Base-by-base conservation (phyloP, 139 green algal species). In the Chlamydomonas sp. region DNA sequence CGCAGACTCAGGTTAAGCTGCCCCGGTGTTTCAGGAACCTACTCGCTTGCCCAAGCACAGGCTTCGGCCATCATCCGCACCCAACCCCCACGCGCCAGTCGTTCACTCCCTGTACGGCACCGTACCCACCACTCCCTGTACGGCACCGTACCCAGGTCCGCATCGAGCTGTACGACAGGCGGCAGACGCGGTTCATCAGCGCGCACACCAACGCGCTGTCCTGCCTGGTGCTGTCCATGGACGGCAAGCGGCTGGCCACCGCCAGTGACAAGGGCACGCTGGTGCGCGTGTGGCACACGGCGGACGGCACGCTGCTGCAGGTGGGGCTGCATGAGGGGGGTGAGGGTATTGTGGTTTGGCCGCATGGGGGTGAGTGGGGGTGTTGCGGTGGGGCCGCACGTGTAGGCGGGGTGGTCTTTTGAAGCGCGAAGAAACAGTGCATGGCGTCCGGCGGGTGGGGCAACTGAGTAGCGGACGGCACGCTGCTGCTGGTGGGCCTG, bases 141-240 rank as follows among this genome's bases (percentile, higher is more conserved):
- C 57, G 2, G 16, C 15, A 16, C 60, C 17, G 59, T 18, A 1
- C 8, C 5, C 92, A 98, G 96, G 95, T 99, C 15, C 93, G 98
- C 2, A 90, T 99, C 5, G 98, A 99, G 95, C 93, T 98, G 84
- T 98, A 98, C 80, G 97, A 99, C 89, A 91, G 96, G 60, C 92
- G 94, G 20, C 92, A 96, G 78, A 98, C 96, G 31, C 96, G 96
- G 88, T 98, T 99, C 90, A 97, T 99, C 67, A 74, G 86, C 17
- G 97, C 98, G 20, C 98, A 99, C 92, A 96, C 95, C 85, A 95
- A 93, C 83, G 76, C 90, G 2, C 90, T 99, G 75, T 95, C 92
- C 1, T 95, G 91, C 85, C 88, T 99, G 17, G 79, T 94, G 6
- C 94, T 93, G 59, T 91, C 85, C 4, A 82, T 93, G 72, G 94